Conservation (phyloP, 2,329 filamentous ascomycete species). For the Claviceps sp. region DNA sequence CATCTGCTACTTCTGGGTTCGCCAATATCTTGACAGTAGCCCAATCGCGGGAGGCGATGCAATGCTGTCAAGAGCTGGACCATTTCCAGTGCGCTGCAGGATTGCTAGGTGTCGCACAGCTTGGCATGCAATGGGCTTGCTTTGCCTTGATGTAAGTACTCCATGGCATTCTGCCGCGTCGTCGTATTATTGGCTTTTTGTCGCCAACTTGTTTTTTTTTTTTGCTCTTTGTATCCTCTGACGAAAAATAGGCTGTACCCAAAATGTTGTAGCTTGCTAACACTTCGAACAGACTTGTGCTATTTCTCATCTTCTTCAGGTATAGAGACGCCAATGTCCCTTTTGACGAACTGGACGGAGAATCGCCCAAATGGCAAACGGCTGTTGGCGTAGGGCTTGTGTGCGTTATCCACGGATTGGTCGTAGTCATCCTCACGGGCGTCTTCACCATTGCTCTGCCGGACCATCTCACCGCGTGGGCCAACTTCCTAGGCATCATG, state of each 20-base stretch:
- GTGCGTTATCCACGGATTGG: conserved; percentile 64
- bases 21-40: conserved; percentile 85
- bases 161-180: neutral
- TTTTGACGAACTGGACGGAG: conserved; percentile 33
- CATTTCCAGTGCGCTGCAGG: conserved; percentile 75
- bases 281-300: conserved; percentile 50
- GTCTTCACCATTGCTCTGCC: conserved; percentile 53
- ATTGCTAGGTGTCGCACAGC: conserved; percentile 76
- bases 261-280: conserved; percentile 9
- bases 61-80: conserved; percentile 72
- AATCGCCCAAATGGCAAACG: conserved; percentile 59
- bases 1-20: conserved; percentile 76
- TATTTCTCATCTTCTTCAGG: conserved; percentile 93
- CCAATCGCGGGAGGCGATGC: conserved; percentile 68
- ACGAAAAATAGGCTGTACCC: too few relatives aligned
- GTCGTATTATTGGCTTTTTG: neutral
- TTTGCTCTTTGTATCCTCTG: too few relatives aligned
- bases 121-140: conserved; percentile 83
- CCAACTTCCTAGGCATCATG: conserved; percentile 70
- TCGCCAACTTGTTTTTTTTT: too few relatives aligned
- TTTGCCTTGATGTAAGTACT: conserved; percentile 76
- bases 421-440: conserved; percentile 54
- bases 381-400: conserved; percentile 61
- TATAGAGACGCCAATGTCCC: conserved; percentile 40
- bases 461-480: conserved; percentile 58